Evolutionary conservation across 306 rosid species (phyloP).

Genomic region (Quercus glauca): DNA sequence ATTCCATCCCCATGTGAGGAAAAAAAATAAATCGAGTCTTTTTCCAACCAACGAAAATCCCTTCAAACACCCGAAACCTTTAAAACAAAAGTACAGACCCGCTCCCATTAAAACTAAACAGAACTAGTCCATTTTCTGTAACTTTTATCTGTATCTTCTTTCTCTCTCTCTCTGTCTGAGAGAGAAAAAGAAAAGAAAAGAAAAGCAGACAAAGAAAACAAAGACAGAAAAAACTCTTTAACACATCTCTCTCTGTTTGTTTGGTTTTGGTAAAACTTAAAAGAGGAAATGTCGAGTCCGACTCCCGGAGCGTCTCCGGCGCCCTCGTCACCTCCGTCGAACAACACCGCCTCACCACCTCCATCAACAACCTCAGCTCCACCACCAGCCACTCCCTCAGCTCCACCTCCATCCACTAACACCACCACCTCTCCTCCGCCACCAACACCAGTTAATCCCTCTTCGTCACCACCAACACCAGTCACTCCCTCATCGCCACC

Average conservation of each 20-base stretch:
- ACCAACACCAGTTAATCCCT: slow-evolving; percentile 28
- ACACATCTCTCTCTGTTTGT: too few relatives aligned
- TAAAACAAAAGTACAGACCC: too few relatives aligned
- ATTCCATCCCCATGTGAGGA: background rate
- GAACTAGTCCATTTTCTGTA: too few relatives aligned
- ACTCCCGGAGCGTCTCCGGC: slow-evolving; percentile 42
- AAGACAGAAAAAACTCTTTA: too few relatives aligned
- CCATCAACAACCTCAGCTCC: slow-evolving; percentile 33
- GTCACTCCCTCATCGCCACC: slow-evolving; percentile 33
- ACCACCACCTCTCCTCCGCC: slow-evolving; percentile 30
- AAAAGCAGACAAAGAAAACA: too few relatives aligned
- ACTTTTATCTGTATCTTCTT: background rate
- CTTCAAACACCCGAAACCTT: slow-evolving; percentile 4
- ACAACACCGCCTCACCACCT: slow-evolving; percentile 25
- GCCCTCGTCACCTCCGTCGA: slow-evolving; percentile 49
- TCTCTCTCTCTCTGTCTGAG: background rate
- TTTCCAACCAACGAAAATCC: background rate
- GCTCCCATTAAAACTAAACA: too few relatives aligned
- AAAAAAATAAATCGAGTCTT: background rate
- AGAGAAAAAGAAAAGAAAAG: background rate
- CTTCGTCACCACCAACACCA: slow-evolving; percentile 26
- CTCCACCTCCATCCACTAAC: slow-evolving; percentile 31
- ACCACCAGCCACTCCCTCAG: slow-evolving; percentile 25
- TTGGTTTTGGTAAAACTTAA: background rate
- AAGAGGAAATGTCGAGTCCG: slow-evolving; percentile 48